Evolutionary conservation across 805 yeast genomes (phyloP), one percentile per base, ranked within the genome.

Genomic region (Candida insectorum): DNA sequence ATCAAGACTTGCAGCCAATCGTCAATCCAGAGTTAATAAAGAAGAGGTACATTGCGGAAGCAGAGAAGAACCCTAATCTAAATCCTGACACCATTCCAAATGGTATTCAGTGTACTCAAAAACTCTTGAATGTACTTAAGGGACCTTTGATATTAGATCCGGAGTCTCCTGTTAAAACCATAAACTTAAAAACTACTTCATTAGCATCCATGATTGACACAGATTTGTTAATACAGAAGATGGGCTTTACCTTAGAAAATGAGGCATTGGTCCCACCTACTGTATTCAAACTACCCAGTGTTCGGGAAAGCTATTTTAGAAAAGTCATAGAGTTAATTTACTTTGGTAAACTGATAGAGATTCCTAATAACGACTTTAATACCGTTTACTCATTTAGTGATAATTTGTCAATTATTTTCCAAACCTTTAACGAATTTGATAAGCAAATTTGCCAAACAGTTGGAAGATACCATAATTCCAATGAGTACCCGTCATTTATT

Each of bases 191-290:
- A n/a, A 72, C 71, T 39, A 63, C 75, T 11, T 60, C 70, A 1
- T 56, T 83, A 37, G 77, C 74, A 41, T 62, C 83, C 3, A 75
- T 75, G 36, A 53, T 85, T 4, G 78, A 82, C 41, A 66, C 82
- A 2, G 53, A 59, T 0, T 57, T 84, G 32, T 58, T 87, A 14
- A 51, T 68, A 2, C 45, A 62, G 0, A 73, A 65, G 34, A 60
- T 80, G 24, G 58, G 60, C 3, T 81, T 82, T 49, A 49, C 54
- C 11, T 47, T 47, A 6, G 63, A 58, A 19, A 30, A 24, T 5
- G 27, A 26, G 10, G 9, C 19, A 11, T 62, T 68, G 33, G 58
- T 62, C 6, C 82, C 83, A 2, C 82, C 83, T 3, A 54, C 63
- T 29, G 47, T 78, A 23, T 14, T 43, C 3, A 13, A 37, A 1